Evolutionary conservation across 139 green algal species (phyloP), one percentile per base, ranked within the genome.

Genomic region (Tetradesmus obliquus): DNA sequence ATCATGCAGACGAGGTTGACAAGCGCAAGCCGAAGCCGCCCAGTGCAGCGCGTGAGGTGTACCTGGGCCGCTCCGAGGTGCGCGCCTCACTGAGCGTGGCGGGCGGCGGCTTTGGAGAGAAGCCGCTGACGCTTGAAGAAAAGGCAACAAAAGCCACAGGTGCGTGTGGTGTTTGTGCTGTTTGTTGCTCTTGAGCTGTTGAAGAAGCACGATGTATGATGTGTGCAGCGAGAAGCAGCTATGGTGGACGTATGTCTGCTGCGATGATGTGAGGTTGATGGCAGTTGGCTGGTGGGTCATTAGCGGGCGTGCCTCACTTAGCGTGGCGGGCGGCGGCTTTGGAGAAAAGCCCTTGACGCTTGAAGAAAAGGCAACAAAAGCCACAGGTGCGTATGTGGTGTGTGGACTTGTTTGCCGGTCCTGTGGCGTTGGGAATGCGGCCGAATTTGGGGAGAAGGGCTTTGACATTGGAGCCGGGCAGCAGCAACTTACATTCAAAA

Each of bases 1-100:
- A 51, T 5, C 3, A 15, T 89, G 86, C 92, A 94, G 92, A 94
- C 62, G 92, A 94, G 79, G 79, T 88, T 24, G 89, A 94, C 89
- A 87, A 90, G 55, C n/a, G 57, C 79, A 57, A 55, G 0, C 89
- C 92, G 69, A 94, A 94, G 86, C n/a, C 69, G 0, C 9, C 13
- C 22, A 90, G 60, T 2, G 32, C 89, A 2, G 60, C 87, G 8
- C 90, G 92, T 7, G 20, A 24, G 69, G 74, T 94, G 60, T 93
- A 84, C 45, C 71, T 84, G 10, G 9, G 17, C 6, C 55, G 58
- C 51, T 62, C 89, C 4, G 92, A 94, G 66, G 45, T 94, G 22
- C 66, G 81, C 1, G 86, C 80, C 87, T 32, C 88, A 90, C 57
- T 80, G 2, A 54, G 17, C 12, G 66, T 24, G 66, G 66, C 66